Conservation (phyloP, 495 filamentous ascomycete genomes). For the Lasiosphaeria miniovina region DNA sequence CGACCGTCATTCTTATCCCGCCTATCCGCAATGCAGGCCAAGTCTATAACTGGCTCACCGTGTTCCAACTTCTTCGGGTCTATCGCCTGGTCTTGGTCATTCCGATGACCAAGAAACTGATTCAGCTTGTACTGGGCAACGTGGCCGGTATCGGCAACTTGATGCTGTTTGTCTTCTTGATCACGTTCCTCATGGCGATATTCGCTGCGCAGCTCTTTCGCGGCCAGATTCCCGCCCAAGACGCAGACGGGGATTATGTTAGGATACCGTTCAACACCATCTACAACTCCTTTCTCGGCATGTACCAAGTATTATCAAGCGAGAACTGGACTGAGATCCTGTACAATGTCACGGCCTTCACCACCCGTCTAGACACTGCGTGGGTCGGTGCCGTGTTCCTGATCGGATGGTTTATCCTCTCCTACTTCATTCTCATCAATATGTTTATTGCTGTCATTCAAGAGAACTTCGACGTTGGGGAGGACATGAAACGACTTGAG, state of each 20-base stretch:
- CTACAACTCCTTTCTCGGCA: constrained; percentile 93
- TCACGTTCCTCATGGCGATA: constrained; percentile 89
- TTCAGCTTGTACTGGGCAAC: constrained; percentile 85
- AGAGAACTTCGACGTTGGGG: constrained; percentile 99
- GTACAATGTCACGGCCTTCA: constrained; percentile 74
- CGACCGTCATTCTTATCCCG: constrained; percentile 82
- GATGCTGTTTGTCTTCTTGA: constrained; percentile 92
- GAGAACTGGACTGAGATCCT: constrained; percentile 92
- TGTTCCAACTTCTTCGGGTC: constrained; percentile 90
- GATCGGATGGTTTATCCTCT: constrained; percentile 91
- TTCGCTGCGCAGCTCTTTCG: constrained; percentile 93
- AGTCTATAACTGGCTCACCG: constrained; percentile 81
- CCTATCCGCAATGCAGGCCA: constrained; percentile 71
- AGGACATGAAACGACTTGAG: constrained; percentile 95
- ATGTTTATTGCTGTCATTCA: constrained; percentile 99
- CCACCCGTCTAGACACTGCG: constrained; percentile 59
- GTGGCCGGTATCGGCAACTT: constrained; percentile 89
- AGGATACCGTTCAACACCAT: constrained; percentile 81
- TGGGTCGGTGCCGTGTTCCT: constrained; percentile 96
- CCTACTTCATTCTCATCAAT: constrained; percentile 95
- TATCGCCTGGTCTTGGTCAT: constrained; percentile 92
- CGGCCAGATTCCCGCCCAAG: constrained; percentile 65
- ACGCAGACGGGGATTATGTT: constrained; percentile 55
- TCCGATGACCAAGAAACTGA: constrained; percentile 78
- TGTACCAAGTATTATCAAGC: constrained; percentile 98